Conservation (phyloP, 371 early-diverging fungal genomes). For the Rhizopus sp. region DNA sequence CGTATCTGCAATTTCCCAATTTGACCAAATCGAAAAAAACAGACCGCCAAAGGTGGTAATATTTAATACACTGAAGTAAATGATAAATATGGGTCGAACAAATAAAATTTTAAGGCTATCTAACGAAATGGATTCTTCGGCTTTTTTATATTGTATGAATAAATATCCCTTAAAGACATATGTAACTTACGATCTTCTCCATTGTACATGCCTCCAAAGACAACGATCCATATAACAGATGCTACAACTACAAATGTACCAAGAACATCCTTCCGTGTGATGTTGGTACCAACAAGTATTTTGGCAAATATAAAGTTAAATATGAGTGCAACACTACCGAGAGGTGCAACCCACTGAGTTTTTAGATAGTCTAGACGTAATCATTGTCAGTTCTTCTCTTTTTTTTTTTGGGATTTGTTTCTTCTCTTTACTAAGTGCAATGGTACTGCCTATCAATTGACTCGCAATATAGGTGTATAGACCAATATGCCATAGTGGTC, state of each 20-base stretch:
- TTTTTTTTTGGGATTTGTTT: constrained; percentile 1
- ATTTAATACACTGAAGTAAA: constrained; percentile 67
- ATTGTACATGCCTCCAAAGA: constrained; percentile 69
- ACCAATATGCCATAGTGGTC: constrained; percentile 72
- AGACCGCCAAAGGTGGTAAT: constrained; percentile 55
- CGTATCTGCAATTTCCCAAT: constrained; percentile 53
- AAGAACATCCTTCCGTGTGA: constrained; percentile 63
- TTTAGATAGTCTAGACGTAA: constrained; percentile 61
- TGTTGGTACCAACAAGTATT: constrained; percentile 67
- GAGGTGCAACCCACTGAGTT: constrained; percentile 76
- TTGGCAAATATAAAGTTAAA: constrained; percentile 75
- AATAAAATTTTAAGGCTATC: constrained; percentile 61
- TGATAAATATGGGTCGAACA: constrained; percentile 59
- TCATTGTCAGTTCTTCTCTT: neutral
- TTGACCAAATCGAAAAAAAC: constrained; percentile 57
- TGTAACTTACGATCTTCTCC: constrained; percentile 56
- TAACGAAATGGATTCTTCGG: constrained; percentile 60
- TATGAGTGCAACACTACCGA: constrained; percentile 70
- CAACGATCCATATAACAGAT: constrained; percentile 68
- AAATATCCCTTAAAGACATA: neutral
- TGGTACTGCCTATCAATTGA: constrained; percentile 69
- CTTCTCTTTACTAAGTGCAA: constrained; percentile 59
- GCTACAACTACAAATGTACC: constrained; percentile 69
- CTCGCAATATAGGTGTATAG: constrained; percentile 65
- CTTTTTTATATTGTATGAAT: constrained; percentile 18